Evolutionary conservation across 345 rosid species (phyloP).

Genomic region (Populus tremula): DNA sequence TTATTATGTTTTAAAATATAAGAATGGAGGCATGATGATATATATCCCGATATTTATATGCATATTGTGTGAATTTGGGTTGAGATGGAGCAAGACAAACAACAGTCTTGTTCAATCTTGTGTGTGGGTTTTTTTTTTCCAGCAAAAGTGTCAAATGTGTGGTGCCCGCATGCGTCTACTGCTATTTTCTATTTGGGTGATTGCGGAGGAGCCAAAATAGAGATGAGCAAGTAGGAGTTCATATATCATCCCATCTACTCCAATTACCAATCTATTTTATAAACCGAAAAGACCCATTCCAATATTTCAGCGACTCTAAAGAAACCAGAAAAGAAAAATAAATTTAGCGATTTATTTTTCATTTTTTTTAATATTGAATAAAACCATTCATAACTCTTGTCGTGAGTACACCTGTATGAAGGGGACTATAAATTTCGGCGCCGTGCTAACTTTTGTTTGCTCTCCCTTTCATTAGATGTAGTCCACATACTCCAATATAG

Average conservation of each 20-base stretch:
- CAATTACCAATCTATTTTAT: neutral
- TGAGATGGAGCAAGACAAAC: neutral
- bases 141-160: neutral
- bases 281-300: neutral
- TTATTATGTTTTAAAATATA: constrained; percentile 11
- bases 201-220: neutral
- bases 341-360: neutral
- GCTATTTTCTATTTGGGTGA: neutral
- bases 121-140: neutral
- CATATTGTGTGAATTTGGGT: neutral
- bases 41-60: neutral
- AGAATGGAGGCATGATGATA: neutral
- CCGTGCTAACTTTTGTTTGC: constrained; percentile 23
- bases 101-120: neutral
- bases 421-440: constrained; percentile 21
- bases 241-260: neutral
- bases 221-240: neutral
- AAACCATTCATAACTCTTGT: neutral
- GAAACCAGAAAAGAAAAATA: neutral
- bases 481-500: neutral
- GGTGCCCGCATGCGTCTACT: neutral
- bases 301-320: neutral
- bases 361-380: neutral
- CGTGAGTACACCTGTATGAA: neutral
- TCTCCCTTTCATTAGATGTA: neutral